Evolutionary conservation across 2,329 filamentous ascomycete species (phyloP).

Genomic region (Endoconidiophora laricicola): DNA sequence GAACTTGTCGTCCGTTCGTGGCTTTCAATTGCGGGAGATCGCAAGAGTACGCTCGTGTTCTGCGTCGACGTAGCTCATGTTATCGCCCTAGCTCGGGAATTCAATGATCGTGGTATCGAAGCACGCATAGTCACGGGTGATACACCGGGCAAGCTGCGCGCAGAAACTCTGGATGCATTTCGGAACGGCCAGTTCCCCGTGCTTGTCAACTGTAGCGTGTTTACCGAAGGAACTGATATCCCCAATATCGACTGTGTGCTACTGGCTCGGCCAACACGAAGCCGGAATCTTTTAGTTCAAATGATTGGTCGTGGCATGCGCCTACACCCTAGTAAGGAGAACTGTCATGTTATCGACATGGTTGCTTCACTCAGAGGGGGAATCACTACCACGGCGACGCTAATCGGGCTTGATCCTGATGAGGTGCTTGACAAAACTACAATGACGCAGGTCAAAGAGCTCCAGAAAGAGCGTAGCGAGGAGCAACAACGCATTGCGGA

Average conservation of each 20-base stretch:
- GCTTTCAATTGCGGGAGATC: constrained; percentile 54
- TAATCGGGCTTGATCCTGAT: constrained; percentile 80
- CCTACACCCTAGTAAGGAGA: constrained; percentile 58
- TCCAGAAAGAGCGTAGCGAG: constrained; percentile 28
- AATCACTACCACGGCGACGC: constrained; percentile 75
- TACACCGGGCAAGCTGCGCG: constrained; percentile 52
- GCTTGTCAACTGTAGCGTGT: constrained; percentile 86
- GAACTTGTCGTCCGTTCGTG: constrained; percentile 74
- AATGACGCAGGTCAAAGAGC: constrained; percentile 23
- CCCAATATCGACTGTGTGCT: constrained; percentile 92
- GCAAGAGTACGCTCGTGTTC: constrained; percentile 82
- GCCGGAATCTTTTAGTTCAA: constrained; percentile 83
- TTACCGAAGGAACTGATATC: constrained; percentile 94
- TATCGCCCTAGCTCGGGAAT: constrained; percentile 52
- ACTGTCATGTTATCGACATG: constrained; percentile 95
- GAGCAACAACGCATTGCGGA: constrained; percentile 14
- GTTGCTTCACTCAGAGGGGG: constrained; percentile 72
- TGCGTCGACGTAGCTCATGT: constrained; percentile 86
- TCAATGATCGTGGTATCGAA: constrained; percentile 62
- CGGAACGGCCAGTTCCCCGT: constrained; percentile 57
- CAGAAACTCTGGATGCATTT: constrained; percentile 59
- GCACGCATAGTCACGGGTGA: constrained; percentile 75
- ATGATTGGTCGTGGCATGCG: constrained; percentile 96
- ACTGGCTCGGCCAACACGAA: constrained; percentile 73
- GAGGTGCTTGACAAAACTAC: constrained; percentile 56